Evolutionary conservation across 1,139 yeast species (phyloP).

Genomic region (Sugiyamaella neomexicana): DNA sequence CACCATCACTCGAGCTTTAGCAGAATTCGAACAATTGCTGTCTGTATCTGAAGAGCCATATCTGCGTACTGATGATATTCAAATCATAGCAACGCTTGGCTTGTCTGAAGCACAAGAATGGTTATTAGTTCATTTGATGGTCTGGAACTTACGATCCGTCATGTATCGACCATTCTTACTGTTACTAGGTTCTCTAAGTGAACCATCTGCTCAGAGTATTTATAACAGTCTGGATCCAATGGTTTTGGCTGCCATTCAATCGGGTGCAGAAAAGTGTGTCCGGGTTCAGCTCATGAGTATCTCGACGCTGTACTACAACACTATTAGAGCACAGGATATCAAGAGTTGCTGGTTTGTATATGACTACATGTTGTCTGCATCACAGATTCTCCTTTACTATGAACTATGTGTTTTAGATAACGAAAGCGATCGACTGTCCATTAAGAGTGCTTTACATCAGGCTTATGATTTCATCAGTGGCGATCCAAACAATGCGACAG

Average conservation of each 20-base stretch:
- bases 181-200: slow-evolving; percentile 12
- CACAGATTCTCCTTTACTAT: slow-evolving; percentile 14
- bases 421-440: slow-evolving; percentile 9
- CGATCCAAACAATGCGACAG: slow-evolving; percentile 13
- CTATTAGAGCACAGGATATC: slow-evolving; percentile 11
- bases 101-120: slow-evolving; percentile 14
- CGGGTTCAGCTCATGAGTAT: slow-evolving; percentile 11
- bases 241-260: slow-evolving; percentile 15
- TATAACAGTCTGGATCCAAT: slow-evolving; percentile 6
- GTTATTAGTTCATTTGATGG: slow-evolving; percentile 14
- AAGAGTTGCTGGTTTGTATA: slow-evolving; percentile 18
- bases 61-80: slow-evolving; percentile 16
- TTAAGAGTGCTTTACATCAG: slow-evolving; percentile 2
- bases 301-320: slow-evolving; percentile 9
- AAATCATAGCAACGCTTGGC: neutral
- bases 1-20: neutral
- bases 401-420: slow-evolving; percentile 11
- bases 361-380: slow-evolving; percentile 14
- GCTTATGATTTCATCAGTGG: slow-evolving; percentile 14
- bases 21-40: slow-evolving; percentile 13
- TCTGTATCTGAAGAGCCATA: slow-evolving; percentile 14
- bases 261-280: slow-evolving; percentile 20
- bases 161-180: slow-evolving; percentile 19
- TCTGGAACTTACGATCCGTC: slow-evolving; percentile 11
- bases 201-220: slow-evolving; percentile 11